These are phyloP conservation scores for Mycena galericulata DNA, from an alignment of 768 basidiomycete species.

Conservation along the genomic window DNA sequence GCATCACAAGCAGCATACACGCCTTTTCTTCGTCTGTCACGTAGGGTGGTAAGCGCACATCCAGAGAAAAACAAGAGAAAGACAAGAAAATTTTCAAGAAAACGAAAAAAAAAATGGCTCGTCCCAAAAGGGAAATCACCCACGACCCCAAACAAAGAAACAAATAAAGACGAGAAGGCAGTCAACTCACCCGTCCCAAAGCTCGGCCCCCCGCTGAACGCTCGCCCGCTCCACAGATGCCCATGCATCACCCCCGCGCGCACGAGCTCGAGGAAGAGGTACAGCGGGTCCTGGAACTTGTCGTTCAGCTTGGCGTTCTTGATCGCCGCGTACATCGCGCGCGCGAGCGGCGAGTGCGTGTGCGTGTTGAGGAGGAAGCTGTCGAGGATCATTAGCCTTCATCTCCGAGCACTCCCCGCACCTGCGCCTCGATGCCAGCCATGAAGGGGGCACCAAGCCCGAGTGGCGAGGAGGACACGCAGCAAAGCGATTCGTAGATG, in stretches of 20 bases:
- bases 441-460: too few species aligned
- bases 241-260: slow-evolving; percentile 98
- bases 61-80: slow-evolving; percentile 29
- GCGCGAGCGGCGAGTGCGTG: slow-evolving; percentile 88
- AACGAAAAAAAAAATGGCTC: slow-evolving; percentile 31
- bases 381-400: slow-evolving; percentile 16
- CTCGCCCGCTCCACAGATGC: slow-evolving; percentile 87
- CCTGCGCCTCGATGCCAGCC: too few species aligned
- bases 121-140: slow-evolving; percentile 40
- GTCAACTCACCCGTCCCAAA: slow-evolving; percentile 88
- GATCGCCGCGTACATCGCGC: slow-evolving; percentile 90
- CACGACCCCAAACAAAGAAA: not conserved
- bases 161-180: too few species aligned
- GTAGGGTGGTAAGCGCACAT: slow-evolving; percentile 18
- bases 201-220: slow-evolving; percentile 94
- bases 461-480: too few species aligned
- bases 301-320: slow-evolving; percentile 88
- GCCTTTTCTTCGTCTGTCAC: slow-evolving; percentile 90
- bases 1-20: slow-evolving; percentile 95
- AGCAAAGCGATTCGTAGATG: too few species aligned
- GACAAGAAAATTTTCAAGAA: too few species aligned
- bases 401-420: not conserved
- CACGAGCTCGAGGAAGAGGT: slow-evolving; percentile 94
- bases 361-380: slow-evolving; percentile 93
- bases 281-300: slow-evolving; percentile 98